Percentiles rank a stretch among this genome's conserved stretches.
phyloP scores from a whole-genome alignment of 1,139 yeast genomes.

The Geotrichum aggregatum region DNA sequence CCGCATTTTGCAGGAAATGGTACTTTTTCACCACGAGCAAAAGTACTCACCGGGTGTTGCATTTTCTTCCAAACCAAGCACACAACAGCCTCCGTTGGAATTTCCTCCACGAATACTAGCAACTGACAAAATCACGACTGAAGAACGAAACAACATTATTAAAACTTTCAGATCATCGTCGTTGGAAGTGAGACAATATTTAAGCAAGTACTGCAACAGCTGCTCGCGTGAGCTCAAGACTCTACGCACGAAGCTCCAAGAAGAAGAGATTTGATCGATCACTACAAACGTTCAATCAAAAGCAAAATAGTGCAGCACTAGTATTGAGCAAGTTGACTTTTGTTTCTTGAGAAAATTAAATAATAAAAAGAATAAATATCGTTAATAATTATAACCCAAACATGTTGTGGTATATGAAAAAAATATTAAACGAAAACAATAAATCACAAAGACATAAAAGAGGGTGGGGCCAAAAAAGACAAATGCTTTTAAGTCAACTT shows the following conservation, averaged over 20 bases:
- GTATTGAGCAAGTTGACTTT: no score
- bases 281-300: no score
- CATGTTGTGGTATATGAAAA: no score
- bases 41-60: not conserved
- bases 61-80: not conserved
- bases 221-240: constrained; percentile 13
- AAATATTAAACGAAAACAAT: not conserved
- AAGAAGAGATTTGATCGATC: no score
- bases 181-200: constrained; percentile 9
- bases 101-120: not conserved
- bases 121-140: no score
- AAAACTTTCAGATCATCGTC: not conserved
- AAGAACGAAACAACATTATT: not conserved
- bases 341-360: no score
- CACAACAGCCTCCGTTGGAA: not conserved
- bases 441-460: not conserved
- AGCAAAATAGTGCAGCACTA: no score
- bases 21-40: constrained; percentile 4
- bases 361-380: no score
- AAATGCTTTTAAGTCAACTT: not conserved
- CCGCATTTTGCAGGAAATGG: constrained; percentile 14
- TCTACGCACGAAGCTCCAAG: not conserved
- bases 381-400: no score
- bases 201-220: constrained; percentile 15
- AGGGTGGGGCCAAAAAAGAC: not conserved